Base-by-base conservation (phyloP, 2,329 filamentous ascomycete species). In the Escovopsis weberi region DNA sequence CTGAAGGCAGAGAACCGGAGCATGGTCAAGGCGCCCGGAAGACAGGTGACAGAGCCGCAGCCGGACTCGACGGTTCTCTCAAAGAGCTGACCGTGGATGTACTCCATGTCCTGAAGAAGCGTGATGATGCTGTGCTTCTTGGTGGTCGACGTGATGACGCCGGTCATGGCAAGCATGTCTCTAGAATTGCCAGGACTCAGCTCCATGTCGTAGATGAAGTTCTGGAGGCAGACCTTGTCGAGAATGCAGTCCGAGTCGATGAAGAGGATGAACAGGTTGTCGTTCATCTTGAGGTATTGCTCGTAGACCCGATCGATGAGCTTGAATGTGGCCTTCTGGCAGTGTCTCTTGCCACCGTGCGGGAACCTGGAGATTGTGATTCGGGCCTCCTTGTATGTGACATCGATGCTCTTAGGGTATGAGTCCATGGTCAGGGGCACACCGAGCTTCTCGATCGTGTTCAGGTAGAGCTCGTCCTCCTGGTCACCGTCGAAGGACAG, bases 181-280 rank as follows among this genome's bases (percentile, higher is more conserved):
- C 80, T 78, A 56, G 84, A 79, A 64, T 88, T 94, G 43, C 88
- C 88, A 1, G 89, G 89, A 60, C 89, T 94, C 47, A 96, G 70
- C 62, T 96, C 87, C 91, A 96, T 96, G 59, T 96, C 89, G 62
- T 91, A 95, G 66, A 96, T 85, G 63, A 96, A 96, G 60, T 95
- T 96, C 59, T 95, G 89, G 46, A 96, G 75, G 59, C 89, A 96
- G 35, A 88, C 78, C 45, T 79, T 76, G 65, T 96, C 89, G 40
- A 96, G 69, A 48, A 95, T 91, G 62, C 91, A 96, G 59, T 96
- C 89, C 0, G 88, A 95, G 64, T 96, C 89, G 57, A 96, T 95
- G 64, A 96, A 96, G 10, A 96, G 74, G 42, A 96, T 82, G 59
- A 96, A 96, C 0, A 96, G 68, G 53, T 96, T 85, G 62, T 96